Percentiles rank a stretch among this genome's conserved stretches.
phyloP scores from a whole-genome alignment of 2,329 filamentous ascomycete genomes.

The Grosmannia clavigera region DNA sequence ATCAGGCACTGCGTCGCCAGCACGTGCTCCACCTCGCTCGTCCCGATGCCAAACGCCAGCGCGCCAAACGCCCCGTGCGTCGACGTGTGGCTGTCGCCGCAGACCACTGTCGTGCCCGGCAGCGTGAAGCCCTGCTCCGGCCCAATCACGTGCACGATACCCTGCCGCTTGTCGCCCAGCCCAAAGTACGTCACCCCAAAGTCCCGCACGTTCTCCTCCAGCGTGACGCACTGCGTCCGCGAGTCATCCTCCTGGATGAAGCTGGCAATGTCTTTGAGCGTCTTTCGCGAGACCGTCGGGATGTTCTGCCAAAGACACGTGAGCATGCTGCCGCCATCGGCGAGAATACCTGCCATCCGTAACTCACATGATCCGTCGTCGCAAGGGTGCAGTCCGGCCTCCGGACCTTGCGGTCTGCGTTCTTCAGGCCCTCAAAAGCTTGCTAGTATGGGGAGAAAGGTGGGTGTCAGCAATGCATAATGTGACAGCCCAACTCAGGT shows the following conservation, averaged over 20 bases:
- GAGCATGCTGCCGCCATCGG: neutral
- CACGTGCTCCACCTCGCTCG: slow-evolving; percentile 96
- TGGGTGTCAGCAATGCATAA: neutral
- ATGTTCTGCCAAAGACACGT: slow-evolving; percentile 54
- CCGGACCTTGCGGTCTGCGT: slow-evolving; percentile 76
- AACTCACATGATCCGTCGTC: slow-evolving; percentile 86
- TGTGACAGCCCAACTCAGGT: neutral
- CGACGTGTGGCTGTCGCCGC: slow-evolving; percentile 94
- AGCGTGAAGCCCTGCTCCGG: slow-evolving; percentile 98
- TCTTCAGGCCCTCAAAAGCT: slow-evolving; percentile 92
- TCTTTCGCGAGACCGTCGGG: slow-evolving; percentile 80
- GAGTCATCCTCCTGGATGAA: slow-evolving; percentile 96
- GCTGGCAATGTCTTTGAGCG: slow-evolving; percentile 81
- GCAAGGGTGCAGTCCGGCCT: slow-evolving; percentile 93
- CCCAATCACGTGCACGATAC: slow-evolving; percentile 96
- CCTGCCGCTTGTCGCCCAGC: slow-evolving; percentile 89
- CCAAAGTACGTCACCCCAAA: slow-evolving; percentile 97
- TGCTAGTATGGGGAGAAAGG: slow-evolving; percentile 41
- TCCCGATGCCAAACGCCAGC: slow-evolving; percentile 93
- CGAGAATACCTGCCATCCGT: too few species aligned
- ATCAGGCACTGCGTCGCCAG: slow-evolving; percentile 92
- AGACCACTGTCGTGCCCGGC: slow-evolving; percentile 91
- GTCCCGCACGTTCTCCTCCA: slow-evolving; percentile 94
- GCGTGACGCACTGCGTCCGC: slow-evolving; percentile 81
- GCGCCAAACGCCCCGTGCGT: slow-evolving; percentile 95